Conservation (phyloP, 2,329 filamentous ascomycete species). For the Torrubiella hemipterigena region DNA sequence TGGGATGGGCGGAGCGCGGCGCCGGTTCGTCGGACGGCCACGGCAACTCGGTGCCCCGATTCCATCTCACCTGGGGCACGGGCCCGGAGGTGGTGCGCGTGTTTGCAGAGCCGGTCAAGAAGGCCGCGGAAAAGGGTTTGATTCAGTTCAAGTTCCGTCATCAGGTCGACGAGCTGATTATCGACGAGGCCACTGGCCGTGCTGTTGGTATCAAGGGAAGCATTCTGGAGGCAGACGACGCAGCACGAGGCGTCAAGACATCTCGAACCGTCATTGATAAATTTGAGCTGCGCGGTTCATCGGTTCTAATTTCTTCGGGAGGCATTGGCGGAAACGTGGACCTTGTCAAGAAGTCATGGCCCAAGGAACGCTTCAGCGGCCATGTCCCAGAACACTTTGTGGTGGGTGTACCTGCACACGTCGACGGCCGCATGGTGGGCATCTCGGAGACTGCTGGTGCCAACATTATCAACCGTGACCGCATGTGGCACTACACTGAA, state of each 20-base stretch:
- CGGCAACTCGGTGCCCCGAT: constrained; percentile 51
- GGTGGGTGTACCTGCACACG: constrained; percentile 48
- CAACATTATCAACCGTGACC: constrained; percentile 44
- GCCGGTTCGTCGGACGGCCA: constrained; percentile 43
- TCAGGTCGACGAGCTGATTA: constrained; percentile 41
- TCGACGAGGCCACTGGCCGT: constrained; percentile 35
- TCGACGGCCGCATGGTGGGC: constrained; percentile 51
- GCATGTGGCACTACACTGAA: constrained; percentile 58
- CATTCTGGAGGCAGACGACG: constrained; percentile 37
- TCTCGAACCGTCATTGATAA: constrained; percentile 32
- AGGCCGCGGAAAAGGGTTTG: constrained; percentile 38
- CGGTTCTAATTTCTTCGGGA: constrained; percentile 43
- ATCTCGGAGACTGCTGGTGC: constrained; percentile 42
- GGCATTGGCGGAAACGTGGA: constrained; percentile 53
- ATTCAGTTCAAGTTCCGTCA: constrained; percentile 45
- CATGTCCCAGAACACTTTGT: constrained; percentile 44
- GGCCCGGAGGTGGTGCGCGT: constrained; percentile 47
- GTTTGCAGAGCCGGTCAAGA: constrained; percentile 43
- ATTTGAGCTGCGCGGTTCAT: constrained; percentile 41
- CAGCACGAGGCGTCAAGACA: constrained; percentile 38
- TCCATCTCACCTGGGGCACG: constrained; percentile 50
- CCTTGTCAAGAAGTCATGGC: constrained; percentile 45
- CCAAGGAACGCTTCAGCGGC: constrained; percentile 42
- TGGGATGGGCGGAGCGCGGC: constrained; percentile 51
- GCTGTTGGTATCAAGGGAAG: constrained; percentile 41